A percentile compares a stretch with the other conserved stretches of the same genome.
These are phyloP conservation scores for Zygosaccharomyces sapae DNA, from an alignment of 1,139 yeast genomes.

Conservation along the genomic window DNA sequence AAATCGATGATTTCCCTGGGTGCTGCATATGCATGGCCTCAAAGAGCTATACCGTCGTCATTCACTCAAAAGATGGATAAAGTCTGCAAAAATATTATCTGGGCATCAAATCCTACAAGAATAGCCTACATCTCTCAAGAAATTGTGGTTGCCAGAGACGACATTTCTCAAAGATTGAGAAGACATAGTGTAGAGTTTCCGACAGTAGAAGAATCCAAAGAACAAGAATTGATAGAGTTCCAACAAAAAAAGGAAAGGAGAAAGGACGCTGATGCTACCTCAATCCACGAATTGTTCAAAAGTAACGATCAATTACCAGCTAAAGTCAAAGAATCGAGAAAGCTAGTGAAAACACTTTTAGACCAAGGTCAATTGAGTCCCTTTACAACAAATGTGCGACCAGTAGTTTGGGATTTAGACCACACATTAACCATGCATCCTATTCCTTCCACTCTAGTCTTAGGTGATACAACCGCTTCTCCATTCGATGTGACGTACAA, in stretches of 20 bases:
- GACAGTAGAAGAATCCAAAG: slow-evolving; percentile 37
- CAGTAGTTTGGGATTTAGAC: slow-evolving; percentile 68
- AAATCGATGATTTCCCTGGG: slow-evolving; percentile 68
- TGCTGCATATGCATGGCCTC: slow-evolving; percentile 66
- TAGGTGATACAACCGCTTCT: slow-evolving; percentile 68
- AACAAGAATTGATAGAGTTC: slow-evolving; percentile 18
- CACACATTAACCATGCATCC: slow-evolving; percentile 70
- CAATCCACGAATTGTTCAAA: slow-evolving; percentile 28
- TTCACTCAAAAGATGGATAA: slow-evolving; percentile 67
- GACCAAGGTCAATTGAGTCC: slow-evolving; percentile 91
- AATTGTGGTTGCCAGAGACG: slow-evolving; percentile 68
- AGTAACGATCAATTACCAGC: slow-evolving; percentile 36
- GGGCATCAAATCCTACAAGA: slow-evolving; percentile 76
- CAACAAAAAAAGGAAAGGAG: slow-evolving; percentile 16
- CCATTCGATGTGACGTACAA: slow-evolving; percentile 72
- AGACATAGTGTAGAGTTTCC: slow-evolving; percentile 62
- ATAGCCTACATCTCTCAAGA: slow-evolving; percentile 81
- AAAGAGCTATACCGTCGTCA: slow-evolving; percentile 60
- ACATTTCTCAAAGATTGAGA: slow-evolving; percentile 62
- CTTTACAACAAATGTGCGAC: slow-evolving; percentile 55
- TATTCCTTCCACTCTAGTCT: slow-evolving; percentile 62
- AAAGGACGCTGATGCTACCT: slow-evolving; percentile 17
- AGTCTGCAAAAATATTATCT: slow-evolving; percentile 58
- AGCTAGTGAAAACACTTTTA: slow-evolving; percentile 68
- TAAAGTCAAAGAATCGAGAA: slow-evolving; percentile 59